Percentiles rank a stretch among this genome's conserved stretches.
Evolutionary conservation across 805 yeast genomes (phyloP).

Genomic region (Kurtzmaniella fragi): DNA sequence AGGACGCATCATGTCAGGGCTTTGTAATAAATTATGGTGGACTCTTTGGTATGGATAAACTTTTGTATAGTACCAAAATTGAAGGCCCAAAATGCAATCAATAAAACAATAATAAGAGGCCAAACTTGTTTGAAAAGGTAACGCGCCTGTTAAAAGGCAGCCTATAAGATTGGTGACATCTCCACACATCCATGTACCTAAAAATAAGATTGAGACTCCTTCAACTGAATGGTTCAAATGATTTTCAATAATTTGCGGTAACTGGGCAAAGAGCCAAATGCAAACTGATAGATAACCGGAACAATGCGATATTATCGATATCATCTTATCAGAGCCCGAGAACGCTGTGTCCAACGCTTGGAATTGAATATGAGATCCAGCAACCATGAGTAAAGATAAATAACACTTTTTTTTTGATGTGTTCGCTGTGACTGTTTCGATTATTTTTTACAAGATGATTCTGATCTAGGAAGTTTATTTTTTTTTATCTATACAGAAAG

Average conservation of each 20-base stretch:
- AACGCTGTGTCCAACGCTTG: not conserved
- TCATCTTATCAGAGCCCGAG: conserved; percentile 1
- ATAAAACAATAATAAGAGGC: conserved; percentile 71
- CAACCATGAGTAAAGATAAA: no score
- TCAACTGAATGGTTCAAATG: conserved; percentile 35
- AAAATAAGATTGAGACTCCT: conserved; percentile 28
- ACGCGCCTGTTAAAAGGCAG: conserved; percentile 68
- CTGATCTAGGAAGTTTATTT: no score
- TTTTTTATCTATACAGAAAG: no score
- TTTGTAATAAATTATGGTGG: conserved; percentile 33
- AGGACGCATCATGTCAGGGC: conserved; percentile 30
- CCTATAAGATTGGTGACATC: conserved; percentile 55
- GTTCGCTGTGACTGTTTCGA: no score
- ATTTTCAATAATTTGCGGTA: conserved; percentile 63
- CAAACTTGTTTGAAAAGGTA: conserved; percentile 73
- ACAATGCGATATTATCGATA: conserved; percentile 7
- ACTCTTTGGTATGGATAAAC: conserved; percentile 36
- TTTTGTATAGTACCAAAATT: conserved; percentile 64
- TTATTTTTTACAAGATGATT: no score
- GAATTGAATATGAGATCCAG: no score
- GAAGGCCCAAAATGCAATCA: conserved; percentile 63
- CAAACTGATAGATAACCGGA: conserved; percentile 33
- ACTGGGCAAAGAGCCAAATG: conserved; percentile 68
- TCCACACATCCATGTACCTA: conserved; percentile 33
- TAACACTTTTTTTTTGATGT: no score